Base-by-base conservation (phyloP, 148 eudicot genomes). In the Amaranthus palmeri region DNA sequence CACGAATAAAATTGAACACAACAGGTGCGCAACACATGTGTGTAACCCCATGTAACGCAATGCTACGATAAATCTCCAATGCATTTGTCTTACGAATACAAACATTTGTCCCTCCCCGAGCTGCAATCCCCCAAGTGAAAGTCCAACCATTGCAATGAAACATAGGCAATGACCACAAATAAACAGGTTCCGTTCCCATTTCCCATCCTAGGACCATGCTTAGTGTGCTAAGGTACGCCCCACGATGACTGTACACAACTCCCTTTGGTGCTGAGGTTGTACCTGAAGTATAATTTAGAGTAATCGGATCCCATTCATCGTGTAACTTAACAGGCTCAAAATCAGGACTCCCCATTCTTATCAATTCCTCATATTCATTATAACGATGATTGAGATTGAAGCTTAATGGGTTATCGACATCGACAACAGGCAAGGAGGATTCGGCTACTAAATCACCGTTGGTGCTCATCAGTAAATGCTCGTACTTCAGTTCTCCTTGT, bases 111-210 rank as follows among this genome's bases (percentile, higher is more conserved):
- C 97, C 97, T 11, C 97, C 97, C 0, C 96, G 80, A 0, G 97
- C 97, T 0, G 97, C 97, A 4, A 89, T 74, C 2, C 97, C 97
- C 97, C 97, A 92, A 2, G 97, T 89, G 81, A 89, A 88, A 14
- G 97, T 92, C 97, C 97, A 92, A 10, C 97, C 97, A 17, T 92
- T 92, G 69, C 97, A 92, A 54, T 92, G 97, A 79, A 92, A 92
- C 97, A 92, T 92, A 9, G 97, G 97, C 8, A 92, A 85, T 3
- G 97, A 83, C 97, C 97, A 92, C 5, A 92, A 45, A 42, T 87
- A 92, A 1, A 92, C 88, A 1, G 97, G 86, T 57, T 77, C 89
- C 3, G 72, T 83, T n/a, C 84, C 84, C 97, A 92, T 89, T 71
- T 85, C 90, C 92, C 90, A 92, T 0, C 88, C 92, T 54, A 87